Conservation (phyloP, 2,329 filamentous ascomycete genomes). For the Ascosphaera apis region DNA sequence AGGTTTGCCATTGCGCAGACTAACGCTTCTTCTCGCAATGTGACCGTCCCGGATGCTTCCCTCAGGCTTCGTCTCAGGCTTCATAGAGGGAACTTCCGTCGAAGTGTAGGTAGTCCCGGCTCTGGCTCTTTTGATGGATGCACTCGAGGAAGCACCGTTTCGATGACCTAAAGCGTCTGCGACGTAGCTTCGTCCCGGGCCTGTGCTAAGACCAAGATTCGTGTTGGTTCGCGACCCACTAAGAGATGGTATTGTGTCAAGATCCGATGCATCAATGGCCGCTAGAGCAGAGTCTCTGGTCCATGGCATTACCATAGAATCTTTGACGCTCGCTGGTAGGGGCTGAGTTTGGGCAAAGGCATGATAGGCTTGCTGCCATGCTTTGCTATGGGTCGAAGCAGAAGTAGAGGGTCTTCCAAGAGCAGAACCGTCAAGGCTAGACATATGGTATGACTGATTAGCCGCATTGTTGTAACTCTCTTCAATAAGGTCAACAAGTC, state of each 20-base stretch:
- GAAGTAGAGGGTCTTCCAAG: slow-evolving; percentile 20
- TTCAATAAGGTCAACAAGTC: slow-evolving; percentile 44
- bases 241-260: slow-evolving; percentile 45
- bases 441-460: slow-evolving; percentile 19
- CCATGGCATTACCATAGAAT: slow-evolving; percentile 63
- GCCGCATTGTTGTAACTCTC: slow-evolving; percentile 36
- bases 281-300: slow-evolving; percentile 50
- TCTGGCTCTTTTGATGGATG: background rate
- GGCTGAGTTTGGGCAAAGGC: slow-evolving; percentile 22
- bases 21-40: background rate
- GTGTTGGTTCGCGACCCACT: slow-evolving; percentile 50
- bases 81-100: background rate
- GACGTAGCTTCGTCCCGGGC: slow-evolving; percentile 8
- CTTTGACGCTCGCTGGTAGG: slow-evolving; percentile 42
- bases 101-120: background rate
- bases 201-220: slow-evolving; percentile 5
- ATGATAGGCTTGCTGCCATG: slow-evolving; percentile 29
- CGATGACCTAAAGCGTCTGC: background rate
- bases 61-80: background rate
- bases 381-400: slow-evolving; percentile 29
- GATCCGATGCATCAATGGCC: slow-evolving; percentile 39
- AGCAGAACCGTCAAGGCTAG: slow-evolving; percentile 34
- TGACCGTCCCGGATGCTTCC: background rate
- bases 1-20: background rate
- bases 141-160: background rate